phyloP scores from a whole-genome alignment of 176 grass and related monocot species.

The Metroxylon sagu region DNA sequence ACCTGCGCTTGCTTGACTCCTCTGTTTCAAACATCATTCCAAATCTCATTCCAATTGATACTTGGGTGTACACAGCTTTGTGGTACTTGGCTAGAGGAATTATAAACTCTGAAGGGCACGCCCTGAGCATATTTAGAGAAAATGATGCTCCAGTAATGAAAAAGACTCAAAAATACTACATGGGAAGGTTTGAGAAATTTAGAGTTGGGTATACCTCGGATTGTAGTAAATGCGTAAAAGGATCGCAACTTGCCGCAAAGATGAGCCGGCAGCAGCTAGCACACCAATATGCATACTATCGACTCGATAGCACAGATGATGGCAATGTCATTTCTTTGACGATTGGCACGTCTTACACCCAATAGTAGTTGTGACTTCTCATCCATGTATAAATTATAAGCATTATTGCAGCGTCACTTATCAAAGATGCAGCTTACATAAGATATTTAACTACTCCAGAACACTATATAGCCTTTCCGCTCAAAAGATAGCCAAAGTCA shows the following conservation, averaged over 20 bases:
- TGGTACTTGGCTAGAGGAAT: slow-evolving; percentile 73
- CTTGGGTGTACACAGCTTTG: slow-evolving; percentile 65
- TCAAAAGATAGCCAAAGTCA: too few relatives aligned
- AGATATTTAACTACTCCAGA: too few relatives aligned
- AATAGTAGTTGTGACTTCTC: slow-evolving; percentile 93
- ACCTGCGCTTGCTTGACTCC: slow-evolving; percentile 93
- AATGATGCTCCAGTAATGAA: background rate
- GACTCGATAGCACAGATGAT: slow-evolving; percentile 83
- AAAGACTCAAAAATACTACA: slow-evolving; percentile 1
- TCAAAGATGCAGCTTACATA: too few relatives aligned
- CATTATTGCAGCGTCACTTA: background rate
- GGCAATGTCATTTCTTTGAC: slow-evolving; percentile 47
- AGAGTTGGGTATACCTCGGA: slow-evolving; percentile 39
- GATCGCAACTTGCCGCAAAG: slow-evolving; percentile 61
- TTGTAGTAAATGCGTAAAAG: slow-evolving; percentile 98
- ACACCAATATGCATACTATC: slow-evolving; percentile 99
- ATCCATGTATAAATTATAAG: slow-evolving; percentile 34
- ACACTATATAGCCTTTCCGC: too few relatives aligned
- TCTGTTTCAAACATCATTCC: slow-evolving; percentile 99
- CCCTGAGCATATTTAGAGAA: slow-evolving; percentile 30
- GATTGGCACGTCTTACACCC: slow-evolving; percentile 62
- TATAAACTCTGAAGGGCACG: slow-evolving; percentile 79
- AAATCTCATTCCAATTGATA: slow-evolving; percentile 85
- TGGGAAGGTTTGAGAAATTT: too few relatives aligned
- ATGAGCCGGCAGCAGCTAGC: slow-evolving; percentile 90